Conservation (phyloP, 805 yeast species). For the Kodamaea neixiangensis region DNA sequence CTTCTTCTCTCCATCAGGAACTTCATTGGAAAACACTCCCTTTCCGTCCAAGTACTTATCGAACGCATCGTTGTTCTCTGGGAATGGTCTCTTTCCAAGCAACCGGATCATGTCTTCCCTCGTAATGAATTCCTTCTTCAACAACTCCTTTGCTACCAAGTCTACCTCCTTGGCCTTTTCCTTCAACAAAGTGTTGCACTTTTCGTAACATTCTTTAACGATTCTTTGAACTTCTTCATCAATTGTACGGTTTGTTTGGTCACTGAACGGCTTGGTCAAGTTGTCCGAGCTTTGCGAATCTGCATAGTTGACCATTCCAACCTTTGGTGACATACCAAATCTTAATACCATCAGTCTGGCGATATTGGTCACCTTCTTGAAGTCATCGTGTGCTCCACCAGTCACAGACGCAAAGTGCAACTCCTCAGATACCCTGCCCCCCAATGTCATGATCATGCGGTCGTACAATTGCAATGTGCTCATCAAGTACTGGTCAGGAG, state of each 20-base stretch:
- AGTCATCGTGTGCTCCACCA: conserved; percentile 95
- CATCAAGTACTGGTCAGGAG: conserved; percentile 84
- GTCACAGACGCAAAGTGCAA: conserved; percentile 89
- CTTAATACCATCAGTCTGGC: conserved; percentile 91
- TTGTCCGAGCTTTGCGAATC: conserved; percentile 69
- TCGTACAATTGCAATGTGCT: conserved; percentile 78
- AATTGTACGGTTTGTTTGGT: conserved; percentile 76
- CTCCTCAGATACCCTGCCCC: conserved; percentile 97
- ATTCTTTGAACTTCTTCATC: conserved; percentile 83
- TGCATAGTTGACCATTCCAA: conserved; percentile 79
- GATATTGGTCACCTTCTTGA: conserved; percentile 91
- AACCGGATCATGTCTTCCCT: conserved; percentile 91
- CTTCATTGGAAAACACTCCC: conserved; percentile 42
- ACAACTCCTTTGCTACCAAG: conserved; percentile 81
- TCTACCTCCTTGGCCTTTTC: conserved; percentile 78
- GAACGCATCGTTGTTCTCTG: conserved; percentile 88
- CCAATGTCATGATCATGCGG: conserved; percentile 94
- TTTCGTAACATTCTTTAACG: conserved; percentile 70
- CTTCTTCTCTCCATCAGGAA: conserved; percentile 28
- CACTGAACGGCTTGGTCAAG: conserved; percentile 85
- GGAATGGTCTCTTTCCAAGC: conserved; percentile 89
- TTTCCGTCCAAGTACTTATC: conserved; percentile 64
- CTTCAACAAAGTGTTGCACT: conserved; percentile 66
- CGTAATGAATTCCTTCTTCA: conserved; percentile 85
- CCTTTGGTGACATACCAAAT: conserved; percentile 85